Conservation (phyloP, 1,139 yeast genomes). For the Suhomyces kunorum region DNA sequence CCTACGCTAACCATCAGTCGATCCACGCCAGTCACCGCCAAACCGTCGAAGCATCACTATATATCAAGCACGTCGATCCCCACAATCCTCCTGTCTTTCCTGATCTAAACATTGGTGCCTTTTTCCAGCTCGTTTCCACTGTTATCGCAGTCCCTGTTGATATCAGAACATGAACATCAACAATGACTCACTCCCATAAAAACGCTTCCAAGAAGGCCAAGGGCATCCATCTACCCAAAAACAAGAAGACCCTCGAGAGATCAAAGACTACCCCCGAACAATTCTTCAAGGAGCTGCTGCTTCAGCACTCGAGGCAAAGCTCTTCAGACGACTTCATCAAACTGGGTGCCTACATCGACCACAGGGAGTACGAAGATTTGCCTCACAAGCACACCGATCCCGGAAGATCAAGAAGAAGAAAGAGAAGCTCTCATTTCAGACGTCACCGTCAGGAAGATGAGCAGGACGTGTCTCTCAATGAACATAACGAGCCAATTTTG, state of each 20-base stretch:
- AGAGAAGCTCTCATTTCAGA: background rate
- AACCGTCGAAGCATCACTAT: too few species aligned
- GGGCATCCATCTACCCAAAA: background rate
- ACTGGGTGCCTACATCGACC: slow-evolving; percentile 37
- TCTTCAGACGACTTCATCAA: slow-evolving; percentile 13
- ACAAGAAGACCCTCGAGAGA: too few species aligned
- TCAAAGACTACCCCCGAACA: background rate
- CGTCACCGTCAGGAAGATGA: background rate
- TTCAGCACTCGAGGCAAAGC: slow-evolving; percentile 10
- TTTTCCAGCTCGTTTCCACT: too few species aligned
- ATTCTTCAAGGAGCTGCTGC: background rate
- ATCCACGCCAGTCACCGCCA: background rate
- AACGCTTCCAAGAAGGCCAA: slow-evolving; percentile 1
- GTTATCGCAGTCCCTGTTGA: too few species aligned
- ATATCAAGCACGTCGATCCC: too few species aligned
- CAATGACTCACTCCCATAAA: background rate
- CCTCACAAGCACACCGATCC: slow-evolving; percentile 36
- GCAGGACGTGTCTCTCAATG: background rate
- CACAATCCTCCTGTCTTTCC: too few species aligned
- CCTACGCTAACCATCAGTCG: background rate
- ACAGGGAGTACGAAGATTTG: slow-evolving; percentile 32
- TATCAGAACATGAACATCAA: too few species aligned
- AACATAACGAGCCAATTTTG: slow-evolving; percentile 15
- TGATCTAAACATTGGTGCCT: too few species aligned
- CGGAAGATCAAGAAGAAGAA: slow-evolving; percentile 34